These are phyloP conservation scores for Hypoxylon lenormandii DNA, from an alignment of 495 filamentous ascomycete species.

Conservation along the genomic window DNA sequence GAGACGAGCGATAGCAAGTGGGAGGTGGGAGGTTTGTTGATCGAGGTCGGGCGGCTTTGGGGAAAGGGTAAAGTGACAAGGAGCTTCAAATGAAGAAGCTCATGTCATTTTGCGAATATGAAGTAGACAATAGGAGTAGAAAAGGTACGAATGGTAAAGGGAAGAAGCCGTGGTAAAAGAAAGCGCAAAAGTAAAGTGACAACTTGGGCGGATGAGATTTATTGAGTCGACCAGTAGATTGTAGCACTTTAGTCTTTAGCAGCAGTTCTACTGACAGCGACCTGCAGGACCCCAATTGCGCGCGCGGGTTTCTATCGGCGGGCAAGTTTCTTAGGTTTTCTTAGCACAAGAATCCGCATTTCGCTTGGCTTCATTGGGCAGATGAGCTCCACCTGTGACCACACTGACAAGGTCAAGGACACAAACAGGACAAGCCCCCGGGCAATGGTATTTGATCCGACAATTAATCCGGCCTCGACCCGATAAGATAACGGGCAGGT, in stretches of 20 bases:
- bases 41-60: slow-evolving; percentile 25
- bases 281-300: slow-evolving; percentile 42
- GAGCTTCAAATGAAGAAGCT: slow-evolving; percentile 48
- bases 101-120: slow-evolving; percentile 49
- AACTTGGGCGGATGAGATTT: slow-evolving; percentile 38
- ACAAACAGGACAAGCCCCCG: too few relatives aligned
- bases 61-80: slow-evolving; percentile 36
- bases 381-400: neutral
- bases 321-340: slow-evolving; percentile 35
- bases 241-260: slow-evolving; percentile 17
- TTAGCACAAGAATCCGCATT: slow-evolving; percentile 17
- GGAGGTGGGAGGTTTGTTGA: slow-evolving; percentile 19
- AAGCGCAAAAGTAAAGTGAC: slow-evolving; percentile 47
- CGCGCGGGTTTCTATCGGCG: slow-evolving; percentile 46
- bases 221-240: slow-evolving; percentile 27
- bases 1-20: slow-evolving; percentile 5
- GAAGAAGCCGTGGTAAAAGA: slow-evolving; percentile 34
- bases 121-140: slow-evolving; percentile 28
- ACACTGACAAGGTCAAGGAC: neutral
- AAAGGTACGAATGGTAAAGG: slow-evolving; percentile 34
- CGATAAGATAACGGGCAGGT: slow-evolving; percentile 47
- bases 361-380: slow-evolving; percentile 24
- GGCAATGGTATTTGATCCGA: slow-evolving; percentile 31
- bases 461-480: slow-evolving; percentile 36
- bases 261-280: neutral